phyloP scores from a whole-genome alignment of 306 rosid genomes.

The Rosa multiflora region DNA sequence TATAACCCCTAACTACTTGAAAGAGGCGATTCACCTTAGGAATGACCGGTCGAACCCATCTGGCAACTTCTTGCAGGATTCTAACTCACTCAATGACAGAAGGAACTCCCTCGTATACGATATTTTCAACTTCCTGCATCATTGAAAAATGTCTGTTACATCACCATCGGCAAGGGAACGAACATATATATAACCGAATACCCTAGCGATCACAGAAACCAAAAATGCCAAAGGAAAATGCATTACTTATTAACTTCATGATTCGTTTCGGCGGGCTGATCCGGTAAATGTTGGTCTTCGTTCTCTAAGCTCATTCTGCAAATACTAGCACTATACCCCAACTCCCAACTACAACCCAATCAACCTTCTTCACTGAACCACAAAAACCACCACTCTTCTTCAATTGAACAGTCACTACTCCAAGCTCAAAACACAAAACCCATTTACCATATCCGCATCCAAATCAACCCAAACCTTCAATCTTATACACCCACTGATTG shows the following conservation, averaged over 20 bases:
- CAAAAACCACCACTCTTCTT: constrained; percentile 24
- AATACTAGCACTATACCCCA: constrained; percentile 26
- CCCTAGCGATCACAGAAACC: not conserved
- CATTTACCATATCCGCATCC: constrained; percentile 6
- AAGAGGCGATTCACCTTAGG: constrained; percentile 51
- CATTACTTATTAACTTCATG: constrained; percentile 59
- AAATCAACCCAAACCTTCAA: not conserved
- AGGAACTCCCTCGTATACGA: constrained; percentile 76
- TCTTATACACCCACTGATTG: constrained; percentile 13
- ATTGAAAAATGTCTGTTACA: constrained; percentile 24
- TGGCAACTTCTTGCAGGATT: constrained; percentile 74
- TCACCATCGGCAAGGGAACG: constrained; percentile 17
- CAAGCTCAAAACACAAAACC: constrained; percentile 4
- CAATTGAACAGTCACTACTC: constrained; percentile 31
- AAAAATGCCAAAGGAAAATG: constrained; percentile 13
- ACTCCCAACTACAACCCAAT: constrained; percentile 19
- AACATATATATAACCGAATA: not conserved
- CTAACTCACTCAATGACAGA: constrained; percentile 72
- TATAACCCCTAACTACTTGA: not conserved
- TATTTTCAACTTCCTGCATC: constrained; percentile 58
- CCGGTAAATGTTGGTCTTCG: constrained; percentile 41
- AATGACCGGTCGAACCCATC: constrained; percentile 72
- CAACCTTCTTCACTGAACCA: constrained; percentile 24
- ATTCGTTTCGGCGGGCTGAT: constrained; percentile 37
- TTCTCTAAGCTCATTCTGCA: constrained; percentile 71